phyloP scores from a whole-genome alignment of 2,329 filamentous ascomycete genomes.

The Berkeleyomyces rouxiae region DNA sequence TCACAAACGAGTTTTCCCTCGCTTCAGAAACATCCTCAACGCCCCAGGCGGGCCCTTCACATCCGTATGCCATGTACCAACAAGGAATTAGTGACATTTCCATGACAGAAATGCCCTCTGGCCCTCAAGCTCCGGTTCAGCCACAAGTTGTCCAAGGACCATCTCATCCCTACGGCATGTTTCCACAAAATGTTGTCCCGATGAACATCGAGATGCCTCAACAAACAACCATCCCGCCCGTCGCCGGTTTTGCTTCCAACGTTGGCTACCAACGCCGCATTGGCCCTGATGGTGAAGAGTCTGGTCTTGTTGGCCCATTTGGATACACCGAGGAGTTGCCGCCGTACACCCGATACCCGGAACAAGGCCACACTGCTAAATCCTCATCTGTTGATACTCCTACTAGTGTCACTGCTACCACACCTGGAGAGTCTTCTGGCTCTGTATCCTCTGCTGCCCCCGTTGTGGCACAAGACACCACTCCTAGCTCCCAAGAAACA shows the following conservation, averaged over 20 bases:
- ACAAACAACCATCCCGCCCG: constrained; percentile 35
- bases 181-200: constrained; percentile 62
- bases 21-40: constrained; percentile 5
- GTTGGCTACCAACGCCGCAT: constrained; percentile 54
- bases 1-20: constrained; percentile 6
- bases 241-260: constrained; percentile 57
- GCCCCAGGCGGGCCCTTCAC: constrained; percentile 11
- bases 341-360: constrained; percentile 79
- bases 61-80: constrained; percentile 13
- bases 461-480: constrained; percentile 1
- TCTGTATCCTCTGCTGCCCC: constrained; percentile 3
- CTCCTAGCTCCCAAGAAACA: neutral
- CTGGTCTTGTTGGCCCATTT: constrained; percentile 71
- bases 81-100: constrained; percentile 9
- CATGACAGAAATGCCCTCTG: neutral
- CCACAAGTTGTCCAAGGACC: constrained; percentile 31
- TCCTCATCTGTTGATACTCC: constrained; percentile 12
- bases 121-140: neutral
- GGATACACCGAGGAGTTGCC: constrained; percentile 84
- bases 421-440: neutral
- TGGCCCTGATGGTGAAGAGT: constrained; percentile 75
- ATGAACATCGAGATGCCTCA: constrained; percentile 40
- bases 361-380: constrained; percentile 48
- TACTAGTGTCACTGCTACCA: constrained; percentile 5
- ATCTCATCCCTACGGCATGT: constrained; percentile 74